Evolutionary conservation across 169 alveolate species (phyloP).

Genomic region (Cryptosporidium andersoni): DNA sequence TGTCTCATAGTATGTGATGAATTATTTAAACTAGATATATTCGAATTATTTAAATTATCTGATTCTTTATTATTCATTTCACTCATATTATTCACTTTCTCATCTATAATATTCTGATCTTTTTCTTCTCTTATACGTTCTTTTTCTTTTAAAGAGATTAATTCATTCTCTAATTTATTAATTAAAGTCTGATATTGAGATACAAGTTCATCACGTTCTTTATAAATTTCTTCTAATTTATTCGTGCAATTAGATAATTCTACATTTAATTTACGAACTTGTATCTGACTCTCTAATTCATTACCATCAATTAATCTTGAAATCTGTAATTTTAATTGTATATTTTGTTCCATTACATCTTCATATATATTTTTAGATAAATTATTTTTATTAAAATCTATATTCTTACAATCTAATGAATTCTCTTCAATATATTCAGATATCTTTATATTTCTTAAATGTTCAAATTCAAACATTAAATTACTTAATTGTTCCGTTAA

Average conservation of each 20-base stretch:
- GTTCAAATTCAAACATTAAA: background rate
- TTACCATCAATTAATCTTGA: conserved; percentile 60
- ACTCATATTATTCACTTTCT: background rate
- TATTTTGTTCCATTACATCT: conserved; percentile 53
- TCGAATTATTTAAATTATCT: too few species aligned
- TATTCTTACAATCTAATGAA: background rate
- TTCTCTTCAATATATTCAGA: background rate
- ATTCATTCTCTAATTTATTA: conserved; percentile 28
- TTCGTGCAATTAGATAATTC: conserved; percentile 34
- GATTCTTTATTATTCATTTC: background rate
- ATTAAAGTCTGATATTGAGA: conserved; percentile 51
- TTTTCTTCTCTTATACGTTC: background rate
- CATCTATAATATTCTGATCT: background rate
- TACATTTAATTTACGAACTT: conserved; percentile 30
- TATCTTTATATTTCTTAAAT: background rate
- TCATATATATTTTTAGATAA: background rate
- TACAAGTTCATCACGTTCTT: conserved; percentile 49
- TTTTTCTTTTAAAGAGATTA: conserved; percentile 5
- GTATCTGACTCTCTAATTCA: conserved; percentile 59
- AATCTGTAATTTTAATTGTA: conserved; percentile 51
- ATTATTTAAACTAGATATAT: too few species aligned
- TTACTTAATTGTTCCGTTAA: conserved; percentile 22
- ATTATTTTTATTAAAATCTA: background rate
- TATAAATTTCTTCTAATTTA: conserved; percentile 29
- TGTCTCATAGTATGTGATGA: conserved; percentile 3